Base-by-base conservation (phyloP, 345 rosid species). In the Erysimum cheiranthoides region DNA sequence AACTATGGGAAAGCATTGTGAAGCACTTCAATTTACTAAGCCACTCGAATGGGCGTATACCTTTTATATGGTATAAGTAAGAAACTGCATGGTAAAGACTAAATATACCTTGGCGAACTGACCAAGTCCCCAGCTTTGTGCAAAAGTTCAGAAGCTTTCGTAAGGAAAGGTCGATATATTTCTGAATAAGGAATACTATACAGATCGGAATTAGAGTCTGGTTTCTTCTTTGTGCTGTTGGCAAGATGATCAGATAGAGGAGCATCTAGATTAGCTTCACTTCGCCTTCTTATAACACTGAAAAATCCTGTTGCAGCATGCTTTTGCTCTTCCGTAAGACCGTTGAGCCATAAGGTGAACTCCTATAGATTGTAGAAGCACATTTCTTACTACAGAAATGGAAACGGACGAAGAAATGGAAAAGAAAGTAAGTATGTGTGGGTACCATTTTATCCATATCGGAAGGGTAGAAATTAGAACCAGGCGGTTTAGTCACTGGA, bases 401-500 rank as follows among this genome's bases (percentile, higher is more conserved):
- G 12, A 5, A 21, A 58, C 36, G 31, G 3, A 39, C 4, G 2
- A 49, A 12, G 18, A 36, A 58, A 16, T 17, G 45, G 64, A 64
- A 58, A 67, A 18, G 21, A 73, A 38, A 21, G 46, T 10, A 66
- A 38, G 25, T 10, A 21, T 39, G 35, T 49, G 60, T 62, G 4
- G 1, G 30, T 89, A 94, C 98, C 95, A 0, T 68, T 88, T 92
- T 92, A 60, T 92, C 92, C 98, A 94, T 89, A 78, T 94, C 98
- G n/a, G 96, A 87, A 66, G 97, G 97, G 70, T 94, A 92, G 71
- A 92, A 94, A 81, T 92, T 94, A 39, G 95, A 96, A 68, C 96
- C 93, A 51, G 95, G 92, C 50, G 98, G 98, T 78, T 88, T 88
- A 53, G n/a, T 75, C 75, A 73, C 25, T 17, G 98, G 98, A 83